Base-by-base conservation (phyloP, 257 asterid species). In the Nicotiana noctiflora region DNA sequence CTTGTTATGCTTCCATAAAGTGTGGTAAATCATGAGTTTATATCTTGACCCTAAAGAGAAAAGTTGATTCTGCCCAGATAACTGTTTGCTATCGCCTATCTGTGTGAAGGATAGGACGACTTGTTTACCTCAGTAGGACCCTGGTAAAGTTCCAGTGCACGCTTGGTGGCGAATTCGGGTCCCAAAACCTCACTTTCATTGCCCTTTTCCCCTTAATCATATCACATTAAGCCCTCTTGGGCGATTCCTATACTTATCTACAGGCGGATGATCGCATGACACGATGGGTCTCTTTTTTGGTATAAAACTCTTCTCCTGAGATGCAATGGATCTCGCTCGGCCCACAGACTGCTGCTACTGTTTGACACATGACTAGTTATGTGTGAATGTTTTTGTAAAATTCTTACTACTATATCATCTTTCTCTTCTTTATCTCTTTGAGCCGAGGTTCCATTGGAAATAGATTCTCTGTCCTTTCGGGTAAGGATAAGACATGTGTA, bases 161-260 rank as follows among this genome's bases (percentile, higher is more conserved):
- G 80, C 86, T 77, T 80, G 83, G 83, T 83, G 77, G 83, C 75
- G 21, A 68, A 84, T 34, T 75, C 31, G 87, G 87, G 90, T 64
- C 90, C 88, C 87, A 68, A 83, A 40, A 64, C 61, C 70, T 84
- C 84, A 85, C 83, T 83, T 85, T 75, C 85, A 40, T 37, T 77
- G 19, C 72, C 19, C 76, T 79, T 61, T 81, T 79, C 23, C 53
- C 60, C 25, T 68, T 78, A 82, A 62, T 74, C 14, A 27, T 59
- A 80, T 74, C 85, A 82, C 72, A 68, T 82, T 59, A 83, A 46
- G 79, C 85, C 67, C 60, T 72, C 64, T 66, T 57, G 83, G 84
- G 77, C 72, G 12, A 67, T 59, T 82, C 66, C 83, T 83, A 60
- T 31, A 18, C 72, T 80, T 68, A 57, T 84, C 81, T 63, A 59